A percentile compares a stretch with the other conserved stretches of the same genome.
These are phyloP conservation scores for Leccinum obscurum DNA, from an alignment of 768 basidiomycete genomes.

Conservation along the genomic window DNA sequence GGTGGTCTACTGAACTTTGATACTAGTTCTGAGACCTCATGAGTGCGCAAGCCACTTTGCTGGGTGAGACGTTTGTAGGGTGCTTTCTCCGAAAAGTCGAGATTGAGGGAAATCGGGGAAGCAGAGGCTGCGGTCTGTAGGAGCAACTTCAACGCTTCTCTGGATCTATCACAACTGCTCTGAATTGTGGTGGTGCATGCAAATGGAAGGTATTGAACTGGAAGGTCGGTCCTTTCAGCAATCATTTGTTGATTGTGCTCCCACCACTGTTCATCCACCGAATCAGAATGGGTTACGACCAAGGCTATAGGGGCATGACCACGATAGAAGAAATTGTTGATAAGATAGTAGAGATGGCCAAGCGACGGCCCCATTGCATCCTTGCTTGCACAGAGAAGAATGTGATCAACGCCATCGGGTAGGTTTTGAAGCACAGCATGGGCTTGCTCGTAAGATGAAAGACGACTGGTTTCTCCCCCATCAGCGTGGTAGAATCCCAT, in stretches of 20 bases:
- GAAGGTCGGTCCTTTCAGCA: constrained; percentile 8
- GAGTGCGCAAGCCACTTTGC: background rate
- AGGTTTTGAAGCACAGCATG: constrained; percentile 30
- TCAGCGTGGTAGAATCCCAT: constrained; percentile 21
- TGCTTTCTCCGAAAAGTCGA: background rate
- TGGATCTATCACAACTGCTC: background rate
- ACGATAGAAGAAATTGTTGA: constrained; percentile 35
- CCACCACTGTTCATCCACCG: constrained; percentile 34
- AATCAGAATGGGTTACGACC: constrained; percentile 36
- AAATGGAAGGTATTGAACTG: background rate
- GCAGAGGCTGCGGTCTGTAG: background rate
- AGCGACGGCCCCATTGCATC: constrained; percentile 29
- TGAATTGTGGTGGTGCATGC: constrained; percentile 1
- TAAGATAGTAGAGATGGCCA: constrained; percentile 33
- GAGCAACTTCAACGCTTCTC: background rate
- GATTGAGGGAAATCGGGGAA: background rate
- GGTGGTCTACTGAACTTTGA: background rate
- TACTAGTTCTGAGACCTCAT: background rate
- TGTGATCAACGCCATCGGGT: constrained; percentile 33
- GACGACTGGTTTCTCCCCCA: background rate
- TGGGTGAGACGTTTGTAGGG: background rate
- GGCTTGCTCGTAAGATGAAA: constrained; percentile 19
- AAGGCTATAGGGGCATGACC: constrained; percentile 34
- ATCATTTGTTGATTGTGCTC: constrained; percentile 18
- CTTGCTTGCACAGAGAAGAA: constrained; percentile 36